A percentile compares a stretch with the other conserved stretches of the same genome.
Evolutionary conservation across 108 stramenopile genomes (phyloP).

Genomic region (Cyclotella kingstonii): DNA sequence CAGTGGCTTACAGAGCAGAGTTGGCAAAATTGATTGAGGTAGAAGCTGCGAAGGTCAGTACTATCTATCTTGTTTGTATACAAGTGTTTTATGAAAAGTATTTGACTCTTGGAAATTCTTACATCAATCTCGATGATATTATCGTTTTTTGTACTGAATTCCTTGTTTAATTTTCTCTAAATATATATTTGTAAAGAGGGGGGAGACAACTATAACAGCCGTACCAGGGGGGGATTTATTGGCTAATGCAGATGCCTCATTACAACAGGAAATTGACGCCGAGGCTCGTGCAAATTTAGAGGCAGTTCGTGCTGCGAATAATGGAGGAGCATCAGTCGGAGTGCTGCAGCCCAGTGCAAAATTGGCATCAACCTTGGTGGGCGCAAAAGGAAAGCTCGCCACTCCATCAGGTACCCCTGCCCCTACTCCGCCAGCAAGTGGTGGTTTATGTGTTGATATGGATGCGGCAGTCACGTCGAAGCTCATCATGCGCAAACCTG

Average conservation of each 20-base stretch:
- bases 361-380: constrained; percentile 62
- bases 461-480: constrained; percentile 21
- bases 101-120: not conserved
- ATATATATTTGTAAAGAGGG: constrained; percentile 51
- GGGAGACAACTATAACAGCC: constrained; percentile 33
- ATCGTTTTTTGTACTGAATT: not conserved
- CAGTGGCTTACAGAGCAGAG: constrained; percentile 68
- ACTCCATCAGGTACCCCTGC: constrained; percentile 56
- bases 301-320: constrained; percentile 28
- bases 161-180: not conserved
- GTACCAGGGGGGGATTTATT: constrained; percentile 36
- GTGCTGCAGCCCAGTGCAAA: constrained; percentile 57
- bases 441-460: constrained; percentile 20
- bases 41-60: constrained; percentile 55
- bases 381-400: constrained; percentile 59
- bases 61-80: not conserved
- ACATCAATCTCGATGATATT: too few relatives aligned
- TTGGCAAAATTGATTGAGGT: constrained; percentile 68
- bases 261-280: constrained; percentile 50
- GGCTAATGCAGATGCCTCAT: constrained; percentile 58
- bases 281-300: constrained; percentile 50
- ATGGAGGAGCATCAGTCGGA: constrained; percentile 32
- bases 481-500: constrained; percentile 66
- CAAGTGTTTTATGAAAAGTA: not conserved
- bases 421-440: constrained; percentile 63